A percentile compares a stretch with the other conserved stretches of the same genome.
These are phyloP conservation scores for Boletales sp. DNA, from an alignment of 768 basidiomycete genomes.

Conservation along the genomic window DNA sequence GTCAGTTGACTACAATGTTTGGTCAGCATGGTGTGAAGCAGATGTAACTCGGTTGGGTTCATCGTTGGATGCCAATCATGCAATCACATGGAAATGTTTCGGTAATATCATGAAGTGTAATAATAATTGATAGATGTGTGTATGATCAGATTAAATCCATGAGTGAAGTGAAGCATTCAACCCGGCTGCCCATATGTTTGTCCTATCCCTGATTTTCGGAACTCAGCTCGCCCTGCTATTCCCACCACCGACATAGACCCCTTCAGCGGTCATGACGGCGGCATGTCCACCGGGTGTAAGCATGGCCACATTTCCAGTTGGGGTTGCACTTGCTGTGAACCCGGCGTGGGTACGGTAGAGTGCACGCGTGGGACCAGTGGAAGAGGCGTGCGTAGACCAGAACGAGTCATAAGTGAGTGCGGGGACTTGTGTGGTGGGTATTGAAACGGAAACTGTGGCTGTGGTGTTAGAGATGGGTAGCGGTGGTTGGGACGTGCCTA, in stretches of 20 bases:
- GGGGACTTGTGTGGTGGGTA: neutral
- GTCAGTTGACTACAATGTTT: neutral
- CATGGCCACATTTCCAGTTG: conserved; percentile 30
- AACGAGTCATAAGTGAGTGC: conserved; percentile 59
- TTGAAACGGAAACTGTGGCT: neutral
- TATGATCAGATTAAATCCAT: conserved; percentile 25
- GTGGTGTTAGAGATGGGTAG: no score
- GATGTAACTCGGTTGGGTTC: neutral
- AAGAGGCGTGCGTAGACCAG: conserved; percentile 52
- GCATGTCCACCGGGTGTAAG: conserved; percentile 29
- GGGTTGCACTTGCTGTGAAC: conserved; percentile 23
- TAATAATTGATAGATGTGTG: conserved; percentile 16
- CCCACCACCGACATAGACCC: conserved; percentile 29
- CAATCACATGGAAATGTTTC: neutral
- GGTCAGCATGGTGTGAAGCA: neutral
- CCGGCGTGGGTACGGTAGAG: conserved; percentile 30
- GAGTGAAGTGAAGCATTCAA: conserved; percentile 3
- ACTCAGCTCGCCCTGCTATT: conserved; percentile 1
- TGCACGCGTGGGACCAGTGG: conserved; percentile 23
- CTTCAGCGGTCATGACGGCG: conserved; percentile 31
- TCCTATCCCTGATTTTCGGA: neutral
- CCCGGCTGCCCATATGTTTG: neutral
- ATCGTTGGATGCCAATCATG: neutral
- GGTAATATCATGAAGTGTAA: conserved; percentile 4
- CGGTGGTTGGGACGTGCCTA: no score